Evolutionary conservation across 148 eudicot genomes (phyloP), one percentile per base, ranked within the genome.

Genomic region (Camellia lanceoleosa): DNA sequence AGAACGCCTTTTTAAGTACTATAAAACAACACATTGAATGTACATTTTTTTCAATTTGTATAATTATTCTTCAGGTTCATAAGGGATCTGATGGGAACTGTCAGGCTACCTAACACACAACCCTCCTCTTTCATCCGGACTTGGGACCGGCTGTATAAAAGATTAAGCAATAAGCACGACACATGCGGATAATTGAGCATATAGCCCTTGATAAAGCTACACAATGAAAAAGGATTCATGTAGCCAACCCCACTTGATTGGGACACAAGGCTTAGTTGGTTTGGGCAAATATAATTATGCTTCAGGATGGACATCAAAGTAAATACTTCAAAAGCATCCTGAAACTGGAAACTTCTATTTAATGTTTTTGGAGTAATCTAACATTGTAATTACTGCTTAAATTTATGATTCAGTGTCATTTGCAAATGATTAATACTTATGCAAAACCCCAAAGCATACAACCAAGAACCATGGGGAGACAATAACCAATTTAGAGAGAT

Each of bases 1-100:
- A 81, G 76, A 71, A 76, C 13, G 49, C 54, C 43, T 59, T 81
- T 58, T 68, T 60, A 15, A 9, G 19, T 41, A 68, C 2, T 52
- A 15, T 30, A 41, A 15, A 66, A 19, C 9, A 23, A 67, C 3
- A 18, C 18, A 38, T 54, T 30, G 70, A 78, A 16, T 51, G 6
- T 7, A 62, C 12, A n/a, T 18, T 9, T 30, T 16, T 55, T 73
- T 44, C 3, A 42, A 30, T 30, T 30, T 30, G 4, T 43, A 42
- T 42, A 56, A 15, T 58, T 59, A 58, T 20, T 63, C 49, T 41
- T 7, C n/a, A 49, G 71, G 44, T 30, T 30, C 38, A 30, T 30
- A 30, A 30, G 38, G 38, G 38, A 30, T 30, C 38, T 30, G 38
- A 30, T 30, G 38, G 38, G 38, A 30, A 30, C 38, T 30, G 38